Evolutionary conservation across 345 rosid species (phyloP), one percentile per base, ranked within the genome.

Genomic region (Ceriops decandra): DNA sequence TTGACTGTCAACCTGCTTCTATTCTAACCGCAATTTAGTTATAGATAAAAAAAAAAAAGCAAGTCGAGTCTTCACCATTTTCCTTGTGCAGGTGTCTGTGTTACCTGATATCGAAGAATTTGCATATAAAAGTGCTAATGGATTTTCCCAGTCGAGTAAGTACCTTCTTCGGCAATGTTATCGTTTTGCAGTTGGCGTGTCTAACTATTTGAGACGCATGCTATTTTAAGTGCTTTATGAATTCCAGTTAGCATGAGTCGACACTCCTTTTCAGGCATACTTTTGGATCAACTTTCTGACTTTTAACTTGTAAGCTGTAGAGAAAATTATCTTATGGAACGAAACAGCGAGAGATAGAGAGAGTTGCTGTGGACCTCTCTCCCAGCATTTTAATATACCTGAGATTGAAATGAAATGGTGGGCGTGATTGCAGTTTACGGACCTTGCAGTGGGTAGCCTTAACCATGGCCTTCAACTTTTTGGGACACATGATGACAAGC

Each of bases 61-160:
- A 32, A 32, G 15, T 27, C 5, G 11, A 54, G 38, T 8, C 13
- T 36, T 21, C 10, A 36, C 22, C 5, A 9, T 36, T 52, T 61
- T 57, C 47, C 57, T n/a, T 53, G 19, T 69, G 76, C 82, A 86
- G 96, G 65, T 31, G 28, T 57, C 74, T 63, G 76, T 70, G 31
- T 71, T 81, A 36, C 89, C 87, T 24, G 96, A 85, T 68, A 89
- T 92, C n/a, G 98, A 92, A 85, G 93, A 88, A 30, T 83, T 83
- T 77, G 84, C 89, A 5, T 84, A 61, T 77, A 86, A 76, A 52
- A 81, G 79, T 72, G 70, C 75, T 5, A 81, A 77, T 32, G 77
- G 72, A 61, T 68, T 85, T 63, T 10, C 81, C 35, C 63, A 53
- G 42, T 68, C 70, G 64, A 63, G 88, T 87, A 77, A 80, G 84